Conservation (phyloP, 2,329 filamentous ascomycete species). For the Phialophora verrucosa region DNA sequence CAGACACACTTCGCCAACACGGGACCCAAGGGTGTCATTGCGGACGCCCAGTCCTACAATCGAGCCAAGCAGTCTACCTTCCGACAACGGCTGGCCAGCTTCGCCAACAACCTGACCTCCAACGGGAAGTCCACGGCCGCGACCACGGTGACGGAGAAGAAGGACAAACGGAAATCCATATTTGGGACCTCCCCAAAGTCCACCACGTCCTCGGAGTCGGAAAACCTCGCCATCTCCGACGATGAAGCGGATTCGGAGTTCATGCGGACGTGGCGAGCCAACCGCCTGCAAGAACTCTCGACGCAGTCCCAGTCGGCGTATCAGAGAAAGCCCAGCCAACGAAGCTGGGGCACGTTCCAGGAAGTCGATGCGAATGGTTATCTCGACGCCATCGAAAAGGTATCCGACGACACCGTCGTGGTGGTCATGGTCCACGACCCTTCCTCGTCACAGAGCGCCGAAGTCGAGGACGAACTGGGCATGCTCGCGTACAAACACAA, state of each 20-base stretch:
- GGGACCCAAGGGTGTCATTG: constrained; percentile 59
- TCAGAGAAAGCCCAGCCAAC: constrained; percentile 61
- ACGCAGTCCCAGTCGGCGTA: constrained; percentile 58
- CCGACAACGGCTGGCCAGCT: constrained; percentile 48
- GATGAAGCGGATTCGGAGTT: constrained; percentile 53
- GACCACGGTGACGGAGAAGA: constrained; percentile 35
- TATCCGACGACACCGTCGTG: constrained; percentile 77
- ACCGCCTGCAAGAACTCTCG: constrained; percentile 77
- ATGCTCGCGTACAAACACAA: constrained; percentile 74
- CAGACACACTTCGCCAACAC: constrained; percentile 57
- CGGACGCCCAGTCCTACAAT: constrained; percentile 57
- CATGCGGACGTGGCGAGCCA: constrained; percentile 82
- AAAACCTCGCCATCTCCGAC: constrained; percentile 43
- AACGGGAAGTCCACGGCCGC: constrained; percentile 16
- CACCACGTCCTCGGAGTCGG: constrained; percentile 29
- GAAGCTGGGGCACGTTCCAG: constrained; percentile 78
- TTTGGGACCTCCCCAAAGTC: constrained; percentile 31
- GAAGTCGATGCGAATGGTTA: constrained; percentile 89
- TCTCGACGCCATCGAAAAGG: constrained; percentile 94
- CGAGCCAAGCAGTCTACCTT: constrained; percentile 56
- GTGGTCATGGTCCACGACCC: constrained; percentile 94
- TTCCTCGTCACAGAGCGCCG: constrained; percentile 77
- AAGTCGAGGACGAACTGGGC: constrained; percentile 78
- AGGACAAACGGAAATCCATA: constrained; percentile 34
- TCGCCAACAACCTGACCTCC: constrained; percentile 30